Base-by-base conservation (phyloP, 768 basidiomycete genomes). In the Brasilioporus rufonigricans region DNA sequence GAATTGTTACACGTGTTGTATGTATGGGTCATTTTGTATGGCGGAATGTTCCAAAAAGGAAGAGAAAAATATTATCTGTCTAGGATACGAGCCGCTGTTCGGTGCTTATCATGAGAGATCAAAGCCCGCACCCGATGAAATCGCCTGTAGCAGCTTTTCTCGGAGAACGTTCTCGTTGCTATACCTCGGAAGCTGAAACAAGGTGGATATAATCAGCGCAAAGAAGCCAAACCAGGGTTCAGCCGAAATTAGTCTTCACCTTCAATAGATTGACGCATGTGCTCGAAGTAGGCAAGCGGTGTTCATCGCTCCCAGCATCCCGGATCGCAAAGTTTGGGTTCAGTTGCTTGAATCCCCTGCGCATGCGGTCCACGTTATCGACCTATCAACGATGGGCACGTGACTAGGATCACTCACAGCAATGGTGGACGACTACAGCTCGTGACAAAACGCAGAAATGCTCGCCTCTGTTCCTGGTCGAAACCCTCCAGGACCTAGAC, bases 201-300 rank as follows among this genome's bases (percentile, higher is more conserved):
- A 31, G 32, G 26, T 2, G 14, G n/a, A 46, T 14, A 26, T 5
- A 7, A 13, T 61, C 27, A 59, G 48, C 45, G n/a, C 19, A 2
- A 10, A 3, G 39, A 2, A 7, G 47, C 10, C 39, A 24, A 12
- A 5, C 0, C 19, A 13, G 23, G 31, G 14, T 14, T 2, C 4
- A 36, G 32, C 19, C 21, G 14, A 43, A 31, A 52, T 32, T 6
- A 36, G 23, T 14, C 11, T 70, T 48, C 52, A 89, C 87, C 81
- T 98, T 98, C 45, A 98, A 74, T 8, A 98, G 73, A 70, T 98
- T 98, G 23, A 95, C 89, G 64, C 95, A 98, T 0, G 95, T 93
- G 54, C 93, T 91, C 5, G 87, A 79, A 0, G 87, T 87, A 0
- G 87, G 87, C 44, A 92, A 72, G 12, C 90, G 81, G 36, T 77